These are phyloP conservation scores for Xylaria sp. DNA, from an alignment of 2,329 filamentous ascomycete species.

Conservation along the genomic window DNA sequence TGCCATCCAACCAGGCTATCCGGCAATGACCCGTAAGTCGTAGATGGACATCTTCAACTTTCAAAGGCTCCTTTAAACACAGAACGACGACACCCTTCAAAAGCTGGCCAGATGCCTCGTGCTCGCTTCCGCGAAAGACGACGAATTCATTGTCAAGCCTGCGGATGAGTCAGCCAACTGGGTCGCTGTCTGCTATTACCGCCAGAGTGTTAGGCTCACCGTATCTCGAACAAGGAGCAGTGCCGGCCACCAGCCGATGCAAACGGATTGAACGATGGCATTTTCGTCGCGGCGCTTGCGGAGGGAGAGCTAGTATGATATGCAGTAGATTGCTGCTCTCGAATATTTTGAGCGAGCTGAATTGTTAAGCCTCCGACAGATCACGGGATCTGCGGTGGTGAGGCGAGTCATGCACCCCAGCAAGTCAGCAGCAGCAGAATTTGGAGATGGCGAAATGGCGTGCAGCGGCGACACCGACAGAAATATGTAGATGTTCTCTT, in stretches of 20 bases:
- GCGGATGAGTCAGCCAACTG: conserved; percentile 26
- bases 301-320: conserved; percentile 19
- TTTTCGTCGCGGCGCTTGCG: conserved; percentile 47
- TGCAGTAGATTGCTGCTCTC: conserved; percentile 25
- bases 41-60: conserved; percentile 78
- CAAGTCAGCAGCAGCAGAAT: conserved; percentile 1
- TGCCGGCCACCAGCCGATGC: conserved; percentile 62
- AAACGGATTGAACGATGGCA: conserved; percentile 69
- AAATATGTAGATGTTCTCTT: background rate
- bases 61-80: conserved; percentile 75
- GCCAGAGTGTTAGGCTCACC: conserved; percentile 55
- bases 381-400: conserved; percentile 24
- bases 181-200: background rate
- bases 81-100: conserved; percentile 79
- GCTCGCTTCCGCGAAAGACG: conserved; percentile 78
- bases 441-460: conserved; percentile 22
- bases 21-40: conserved; percentile 77
- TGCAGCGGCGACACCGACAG: conserved; percentile 26
- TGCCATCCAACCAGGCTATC: conserved; percentile 67
- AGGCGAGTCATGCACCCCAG: conserved; percentile 28
- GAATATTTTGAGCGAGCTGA: conserved; percentile 19
- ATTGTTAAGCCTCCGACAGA: conserved; percentile 5
- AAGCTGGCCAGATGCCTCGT: conserved; percentile 80
- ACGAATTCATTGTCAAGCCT: conserved; percentile 84
- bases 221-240: conserved; percentile 68